Base-by-base conservation (phyloP, 176 grass and related monocot genomes). In the Secale cereale region DNA sequence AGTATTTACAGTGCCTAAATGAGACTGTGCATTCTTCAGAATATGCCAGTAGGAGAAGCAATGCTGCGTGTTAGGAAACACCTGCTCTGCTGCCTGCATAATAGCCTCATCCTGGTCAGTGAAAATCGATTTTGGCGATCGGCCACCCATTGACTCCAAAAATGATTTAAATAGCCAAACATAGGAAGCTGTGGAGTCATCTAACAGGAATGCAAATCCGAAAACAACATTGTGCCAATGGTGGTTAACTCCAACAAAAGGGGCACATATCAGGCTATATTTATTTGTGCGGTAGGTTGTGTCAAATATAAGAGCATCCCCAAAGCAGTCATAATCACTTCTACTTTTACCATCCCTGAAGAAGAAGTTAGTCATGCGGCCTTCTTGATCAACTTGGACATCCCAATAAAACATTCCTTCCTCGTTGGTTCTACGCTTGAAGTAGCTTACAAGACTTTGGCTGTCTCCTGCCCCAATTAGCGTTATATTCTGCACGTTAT, bases 391-490 rank as follows among this genome's bases (percentile, higher is more conserved):
- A 85, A 94, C 89, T 81, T 91, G 91, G 40, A 91, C 89, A 65
- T 93, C 94, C 87, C 91, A 97, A 74, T 92, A 97, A 35, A 97
- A 97, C 88, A 96, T 93, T n/a, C 89, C 94, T 89, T 96, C 94
- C 82, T 96, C 91, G 15, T 87, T 93, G 48, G 89, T 88, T 78
- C 91, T 90, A 59, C 62, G 88, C 77, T 93, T 96, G 88, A 96
- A 96, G 87, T 96, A 91, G 74, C 85, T 85, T 33, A 96, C 85
- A 68, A 96, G 82, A 81, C 84, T 96, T 69, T 96, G 91, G 83
- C 82, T 60, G 25, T 96, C 94, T 60, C 87, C 89, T 40, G 90
- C 90, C 48, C 88, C 91, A 71, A 94, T 87, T 67, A 92, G 82
- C 5, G 78, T 88, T 65, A 92, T 78, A 77, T 79, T 79, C 74